These are phyloP conservation scores for Phytophthora fragariaefolia DNA, from an alignment of 352 stramenopile species.

Conservation along the genomic window DNA sequence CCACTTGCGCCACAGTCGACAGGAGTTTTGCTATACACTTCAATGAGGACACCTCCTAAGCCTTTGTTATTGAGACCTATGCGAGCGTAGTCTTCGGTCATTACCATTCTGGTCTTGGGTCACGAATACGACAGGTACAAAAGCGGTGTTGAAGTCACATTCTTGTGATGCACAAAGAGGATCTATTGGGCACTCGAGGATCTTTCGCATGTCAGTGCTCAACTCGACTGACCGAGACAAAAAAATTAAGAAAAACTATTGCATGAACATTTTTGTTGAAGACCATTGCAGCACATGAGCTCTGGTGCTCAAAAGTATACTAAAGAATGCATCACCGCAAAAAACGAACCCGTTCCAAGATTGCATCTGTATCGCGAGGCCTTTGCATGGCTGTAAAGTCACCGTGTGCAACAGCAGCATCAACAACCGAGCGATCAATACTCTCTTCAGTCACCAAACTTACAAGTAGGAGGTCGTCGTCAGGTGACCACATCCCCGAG, in stretches of 20 bases:
- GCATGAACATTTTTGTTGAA: background rate
- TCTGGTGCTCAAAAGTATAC: background rate
- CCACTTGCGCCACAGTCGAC: constrained; percentile 28
- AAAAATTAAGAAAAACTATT: too few relatives aligned
- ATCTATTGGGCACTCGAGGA: constrained; percentile 34
- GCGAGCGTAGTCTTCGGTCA: constrained; percentile 32
- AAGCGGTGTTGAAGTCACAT: constrained; percentile 35
- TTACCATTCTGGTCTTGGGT: constrained; percentile 52
- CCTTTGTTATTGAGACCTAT: constrained; percentile 49
- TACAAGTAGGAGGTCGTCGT: constrained; percentile 57
- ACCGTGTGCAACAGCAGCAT: constrained; percentile 35
- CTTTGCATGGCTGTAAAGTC: constrained; percentile 52
- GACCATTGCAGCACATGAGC: background rate
- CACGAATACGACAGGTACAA: constrained; percentile 54
- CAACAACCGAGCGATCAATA: constrained; percentile 27
- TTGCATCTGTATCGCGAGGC: constrained; percentile 42
- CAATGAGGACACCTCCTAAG: constrained; percentile 40
- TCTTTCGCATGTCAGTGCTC: constrained; percentile 15
- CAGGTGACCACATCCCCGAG: constrained; percentile 50
- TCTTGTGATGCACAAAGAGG: constrained; percentile 9
- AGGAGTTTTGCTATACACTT: constrained; percentile 15
- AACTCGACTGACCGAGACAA: background rate
- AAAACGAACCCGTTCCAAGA: constrained; percentile 61
- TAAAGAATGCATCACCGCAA: constrained; percentile 54
- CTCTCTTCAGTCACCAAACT: constrained; percentile 28